These are phyloP conservation scores for Penicillium sp. DNA, from an alignment of 2,329 filamentous ascomycete genomes.

Conservation along the genomic window DNA sequence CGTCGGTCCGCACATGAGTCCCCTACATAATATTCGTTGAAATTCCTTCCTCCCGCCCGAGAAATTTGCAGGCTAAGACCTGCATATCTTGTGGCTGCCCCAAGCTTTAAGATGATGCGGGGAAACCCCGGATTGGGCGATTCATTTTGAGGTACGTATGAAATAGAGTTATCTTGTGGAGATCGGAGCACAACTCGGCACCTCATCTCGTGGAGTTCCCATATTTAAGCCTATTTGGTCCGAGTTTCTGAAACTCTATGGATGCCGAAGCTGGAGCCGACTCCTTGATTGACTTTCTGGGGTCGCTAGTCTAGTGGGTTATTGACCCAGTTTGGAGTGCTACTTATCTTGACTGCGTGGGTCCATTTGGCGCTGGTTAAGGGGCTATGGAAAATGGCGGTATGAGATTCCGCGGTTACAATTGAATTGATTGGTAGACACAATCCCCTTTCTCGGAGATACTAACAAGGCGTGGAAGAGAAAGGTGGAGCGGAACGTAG, in stretches of 20 bases:
- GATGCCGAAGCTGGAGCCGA: conserved; percentile 14
- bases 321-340: background rate
- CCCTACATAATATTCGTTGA: background rate
- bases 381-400: background rate
- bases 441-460: background rate
- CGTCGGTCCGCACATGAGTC: background rate
- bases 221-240: background rate
- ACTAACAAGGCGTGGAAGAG: background rate
- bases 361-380: background rate
- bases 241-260: conserved; percentile 7
- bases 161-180: conserved; percentile 11
- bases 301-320: background rate
- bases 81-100: conserved; percentile 6
- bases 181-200: conserved; percentile 13
- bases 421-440: background rate
- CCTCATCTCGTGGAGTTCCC: background rate
- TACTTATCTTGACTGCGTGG: background rate
- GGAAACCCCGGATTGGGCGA: conserved; percentile 10
- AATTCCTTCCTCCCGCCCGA: background rate
- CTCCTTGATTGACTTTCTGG: background rate
- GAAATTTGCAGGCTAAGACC: background rate
- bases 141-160: background rate
- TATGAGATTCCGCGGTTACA: background rate
- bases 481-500: background rate
- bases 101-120: conserved; percentile 7